Evolutionary conservation across 345 rosid genomes (phyloP).

Genomic region (Dimocarpus longan): DNA sequence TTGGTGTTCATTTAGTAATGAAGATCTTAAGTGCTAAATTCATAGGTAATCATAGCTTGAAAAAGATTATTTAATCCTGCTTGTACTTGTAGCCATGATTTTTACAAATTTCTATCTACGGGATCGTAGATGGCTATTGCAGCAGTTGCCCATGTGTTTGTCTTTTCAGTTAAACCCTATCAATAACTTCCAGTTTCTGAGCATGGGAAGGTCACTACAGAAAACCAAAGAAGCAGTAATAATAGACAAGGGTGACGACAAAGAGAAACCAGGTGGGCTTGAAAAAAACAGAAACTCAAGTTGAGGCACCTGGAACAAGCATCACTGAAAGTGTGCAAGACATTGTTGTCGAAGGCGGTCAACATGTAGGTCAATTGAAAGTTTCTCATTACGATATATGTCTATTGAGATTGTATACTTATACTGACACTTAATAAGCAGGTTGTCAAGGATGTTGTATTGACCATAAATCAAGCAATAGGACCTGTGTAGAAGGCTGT

Average conservation of each 20-base stretch:
- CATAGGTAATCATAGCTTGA: not conserved
- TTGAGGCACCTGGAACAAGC: slow-evolving; percentile 79
- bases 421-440: slow-evolving; percentile 15
- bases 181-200: slow-evolving; percentile 42
- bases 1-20: not conserved
- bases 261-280: slow-evolving; percentile 35
- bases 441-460: slow-evolving; percentile 78
- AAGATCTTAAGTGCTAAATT: not conserved
- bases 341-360: slow-evolving; percentile 81
- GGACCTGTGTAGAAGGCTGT: slow-evolving; percentile 86
- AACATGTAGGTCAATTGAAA: slow-evolving; percentile 39
- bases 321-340: slow-evolving; percentile 83
- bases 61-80: not conserved
- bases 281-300: slow-evolving; percentile 51
- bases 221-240: slow-evolving; percentile 43
- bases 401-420: not conserved
- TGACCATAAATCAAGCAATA: slow-evolving; percentile 88
- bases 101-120: not conserved
- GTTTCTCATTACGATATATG: not conserved
- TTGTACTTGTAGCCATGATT: not conserved
- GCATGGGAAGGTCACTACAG: slow-evolving; percentile 39
- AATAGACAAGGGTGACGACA: slow-evolving; percentile 31
- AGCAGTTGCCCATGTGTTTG: slow-evolving; percentile 76
- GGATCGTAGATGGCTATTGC: slow-evolving; percentile 78
- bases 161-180: slow-evolving; percentile 71